These are phyloP conservation scores for Bipolaris victoriae DNA, from an alignment of 2,329 filamentous ascomycete species.

Conservation along the genomic window DNA sequence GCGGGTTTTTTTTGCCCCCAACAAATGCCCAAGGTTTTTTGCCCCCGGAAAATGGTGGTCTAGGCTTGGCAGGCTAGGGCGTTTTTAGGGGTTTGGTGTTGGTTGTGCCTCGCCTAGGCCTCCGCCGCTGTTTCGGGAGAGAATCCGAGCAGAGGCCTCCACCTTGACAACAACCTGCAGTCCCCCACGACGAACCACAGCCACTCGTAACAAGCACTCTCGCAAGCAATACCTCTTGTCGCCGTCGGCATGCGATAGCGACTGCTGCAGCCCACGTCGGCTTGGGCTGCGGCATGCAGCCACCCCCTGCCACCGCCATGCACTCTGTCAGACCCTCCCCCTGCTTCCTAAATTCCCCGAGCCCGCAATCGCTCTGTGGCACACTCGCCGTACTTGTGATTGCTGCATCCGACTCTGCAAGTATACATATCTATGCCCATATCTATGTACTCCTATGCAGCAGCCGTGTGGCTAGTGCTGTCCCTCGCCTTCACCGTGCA, in stretches of 20 bases:
- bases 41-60: not conserved
- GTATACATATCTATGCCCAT: not conserved
- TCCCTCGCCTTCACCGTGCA: slow-evolving; percentile 10
- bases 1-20: not conserved
- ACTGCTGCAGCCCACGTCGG: not conserved
- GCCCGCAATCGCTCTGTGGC: not conserved
- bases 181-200: not conserved
- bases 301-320: not conserved
- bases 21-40: not conserved
- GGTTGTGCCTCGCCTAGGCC: not conserved
- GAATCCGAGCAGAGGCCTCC: not conserved
- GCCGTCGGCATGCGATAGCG: not conserved
- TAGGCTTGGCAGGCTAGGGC: not conserved
- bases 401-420: not conserved
- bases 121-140: not conserved
- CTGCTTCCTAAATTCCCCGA: not conserved
- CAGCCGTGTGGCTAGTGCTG: slow-evolving; percentile 16
- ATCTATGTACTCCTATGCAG: slow-evolving; percentile 15
- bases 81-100: not conserved
- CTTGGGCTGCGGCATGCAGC: not conserved
- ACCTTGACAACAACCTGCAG: not conserved
- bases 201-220: not conserved
- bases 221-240: not conserved
- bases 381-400: slow-evolving; percentile 4
- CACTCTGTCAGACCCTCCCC: not conserved